Base-by-base conservation (phyloP, 2,329 filamentous ascomycete species). In the Aspergillus amoenus region DNA sequence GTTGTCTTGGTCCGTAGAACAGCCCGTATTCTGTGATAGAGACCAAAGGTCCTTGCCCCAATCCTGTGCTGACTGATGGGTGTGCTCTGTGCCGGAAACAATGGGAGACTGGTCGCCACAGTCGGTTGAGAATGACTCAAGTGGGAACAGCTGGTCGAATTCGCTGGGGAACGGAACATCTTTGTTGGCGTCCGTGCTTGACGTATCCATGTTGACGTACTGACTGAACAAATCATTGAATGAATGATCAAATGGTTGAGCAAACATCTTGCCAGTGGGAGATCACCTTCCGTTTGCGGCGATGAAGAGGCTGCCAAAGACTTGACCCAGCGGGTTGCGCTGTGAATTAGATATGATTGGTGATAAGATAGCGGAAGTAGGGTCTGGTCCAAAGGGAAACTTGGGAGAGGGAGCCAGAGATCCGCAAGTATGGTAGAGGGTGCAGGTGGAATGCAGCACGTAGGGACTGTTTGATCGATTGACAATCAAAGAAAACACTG, bases 181-280 rank as follows among this genome's bases (percentile, higher is more conserved):
- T 71, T 79, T 78, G 62, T 78, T 72, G 59, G 73, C 73, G 60
- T 79, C 76, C 64, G 76, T 77, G 54, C 77, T 78, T 63, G 81
- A 78, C 55, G 81, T 76, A 59, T 85, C 83, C 72, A 82, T 80
- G 63, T 84, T 80, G 70, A 86, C 78, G 69, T 84, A 86, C 70
- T 86, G 81, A 66, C 85, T 83, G 77, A 88, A 87, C 72, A 87
- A 78, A 70, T 83, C 82, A 73, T 82, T 82, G 72, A 80, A 81
- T 58, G 83, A 78, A 68, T 85, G 83, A 59, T 80, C 75, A 50
- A 73, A 75, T 54, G 67, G 66, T 63, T 77, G 73, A 59, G 73
- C 73, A 64, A 81, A 78, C 76, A 81, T 81, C 56, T 81, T 79
- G 66, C 18, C 44, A 32, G 50, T 18, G 74, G 71, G 59, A 77